phyloP scores from a whole-genome alignment of 1,284 basidiomycete genomes.

The Cryptococcus sp. region DNA sequence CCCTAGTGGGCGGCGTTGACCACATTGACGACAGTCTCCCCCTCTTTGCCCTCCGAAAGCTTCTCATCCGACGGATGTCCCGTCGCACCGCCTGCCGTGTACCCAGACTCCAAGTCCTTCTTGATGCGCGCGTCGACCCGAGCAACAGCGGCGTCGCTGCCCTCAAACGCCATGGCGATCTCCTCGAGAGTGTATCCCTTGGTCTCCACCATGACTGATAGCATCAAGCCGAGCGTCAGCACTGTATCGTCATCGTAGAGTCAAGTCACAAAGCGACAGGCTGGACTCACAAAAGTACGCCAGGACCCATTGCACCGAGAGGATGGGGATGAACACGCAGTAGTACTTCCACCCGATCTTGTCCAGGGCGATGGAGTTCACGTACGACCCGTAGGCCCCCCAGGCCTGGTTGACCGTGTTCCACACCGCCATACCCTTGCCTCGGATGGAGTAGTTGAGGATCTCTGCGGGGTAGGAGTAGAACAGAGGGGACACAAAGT shows the following conservation, averaged over 20 bases:
- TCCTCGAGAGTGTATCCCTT: constrained; percentile 49
- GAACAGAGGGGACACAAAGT: constrained; percentile 15
- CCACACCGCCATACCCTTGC: constrained; percentile 20
- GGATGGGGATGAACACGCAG: constrained; percentile 9
- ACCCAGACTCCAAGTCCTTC: neutral
- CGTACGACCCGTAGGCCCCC: constrained; percentile 17
- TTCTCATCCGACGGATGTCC: no score
- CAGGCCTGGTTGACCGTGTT: constrained; percentile 20
- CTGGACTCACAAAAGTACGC: constrained; percentile 10
- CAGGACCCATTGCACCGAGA: constrained; percentile 6
- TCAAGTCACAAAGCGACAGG: neutral
- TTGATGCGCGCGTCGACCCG: constrained; percentile 1
- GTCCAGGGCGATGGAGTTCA: constrained; percentile 14
- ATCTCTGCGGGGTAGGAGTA: constrained; percentile 10
- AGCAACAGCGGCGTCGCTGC: constrained; percentile 6
- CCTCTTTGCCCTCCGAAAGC: no score
- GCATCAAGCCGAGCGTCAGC: neutral
- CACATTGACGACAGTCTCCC: no score
- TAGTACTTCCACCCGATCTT: constrained; percentile 15
- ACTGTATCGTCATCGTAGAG: no score
- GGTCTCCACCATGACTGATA: constrained; percentile 48
- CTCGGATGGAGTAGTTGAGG: constrained; percentile 8
- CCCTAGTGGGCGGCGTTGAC: no score
- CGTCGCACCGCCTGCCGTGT: no score
- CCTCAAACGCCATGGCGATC: constrained; percentile 43